These are phyloP conservation scores for Russula griseocarnosa DNA, from an alignment of 768 basidiomycete genomes.

Conservation along the genomic window DNA sequence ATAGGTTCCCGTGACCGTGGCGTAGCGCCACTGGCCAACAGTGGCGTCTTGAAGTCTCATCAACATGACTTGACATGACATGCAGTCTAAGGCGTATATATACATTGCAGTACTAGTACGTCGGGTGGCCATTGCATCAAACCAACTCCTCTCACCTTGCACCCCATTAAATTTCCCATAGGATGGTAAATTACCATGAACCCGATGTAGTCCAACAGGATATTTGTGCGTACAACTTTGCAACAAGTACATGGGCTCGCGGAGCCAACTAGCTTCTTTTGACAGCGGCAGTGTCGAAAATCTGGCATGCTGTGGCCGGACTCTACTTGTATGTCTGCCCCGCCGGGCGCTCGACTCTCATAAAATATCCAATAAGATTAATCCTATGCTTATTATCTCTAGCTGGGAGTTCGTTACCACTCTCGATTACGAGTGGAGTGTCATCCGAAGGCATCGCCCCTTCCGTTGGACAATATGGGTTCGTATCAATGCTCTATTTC, in stretches of 20 bases:
- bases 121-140: not conserved
- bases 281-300: not conserved
- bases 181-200: not conserved
- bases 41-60: no score
- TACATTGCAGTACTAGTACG: not conserved
- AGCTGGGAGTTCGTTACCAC: not conserved
- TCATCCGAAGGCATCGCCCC: not conserved
- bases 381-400: not conserved
- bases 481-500: not conserved
- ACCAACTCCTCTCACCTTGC: not conserved
- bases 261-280: not conserved
- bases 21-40: no score
- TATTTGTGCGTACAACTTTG: not conserved
- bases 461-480: not conserved
- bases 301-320: not conserved
- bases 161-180: not conserved
- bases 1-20: no score
- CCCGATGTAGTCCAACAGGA: not conserved
- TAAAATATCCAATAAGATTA: not conserved
- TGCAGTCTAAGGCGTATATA: no score
- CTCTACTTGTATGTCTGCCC: constrained; percentile 6
- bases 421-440: not conserved
- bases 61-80: no score
- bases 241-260: not conserved
- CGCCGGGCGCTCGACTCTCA: no score